phyloP scores from a whole-genome alignment of 306 rosid species.

The Medicago arabica region DNA sequence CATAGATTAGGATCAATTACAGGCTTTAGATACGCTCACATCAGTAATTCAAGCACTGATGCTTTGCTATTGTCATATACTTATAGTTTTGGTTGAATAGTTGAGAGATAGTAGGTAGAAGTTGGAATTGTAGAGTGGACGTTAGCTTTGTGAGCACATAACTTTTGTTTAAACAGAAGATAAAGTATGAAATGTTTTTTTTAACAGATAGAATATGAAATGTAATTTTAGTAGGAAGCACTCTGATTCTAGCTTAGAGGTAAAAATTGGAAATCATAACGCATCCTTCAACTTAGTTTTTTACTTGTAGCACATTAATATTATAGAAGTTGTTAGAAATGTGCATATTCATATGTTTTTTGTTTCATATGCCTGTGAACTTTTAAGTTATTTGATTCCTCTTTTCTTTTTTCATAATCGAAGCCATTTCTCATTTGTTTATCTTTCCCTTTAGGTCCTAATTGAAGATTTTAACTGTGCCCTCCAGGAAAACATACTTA shows the following conservation, averaged over 20 bases:
- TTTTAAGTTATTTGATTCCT: slow-evolving; percentile 14
- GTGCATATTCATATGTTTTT: slow-evolving; percentile 19
- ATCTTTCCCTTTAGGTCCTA: slow-evolving; percentile 64
- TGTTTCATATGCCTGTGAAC: slow-evolving; percentile 11
- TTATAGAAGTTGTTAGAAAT: background rate
- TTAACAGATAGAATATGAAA: background rate
- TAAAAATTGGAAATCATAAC: background rate
- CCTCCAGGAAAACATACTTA: slow-evolving; percentile 89
- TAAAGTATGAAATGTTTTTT: background rate
- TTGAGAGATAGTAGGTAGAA: background rate
- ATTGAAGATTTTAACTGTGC: slow-evolving; percentile 98
- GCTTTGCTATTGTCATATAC: background rate
- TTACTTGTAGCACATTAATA: slow-evolving; percentile 23
- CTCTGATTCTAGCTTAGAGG: slow-evolving; percentile 5
- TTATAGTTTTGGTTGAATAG: background rate
- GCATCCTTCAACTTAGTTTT: slow-evolving; percentile 22
- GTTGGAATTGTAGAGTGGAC: background rate
- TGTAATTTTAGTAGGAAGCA: background rate
- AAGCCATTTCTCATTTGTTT: slow-evolving; percentile 16
- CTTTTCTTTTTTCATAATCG: slow-evolving; percentile 12
- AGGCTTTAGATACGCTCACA: background rate
- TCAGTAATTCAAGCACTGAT: slow-evolving; percentile 6
- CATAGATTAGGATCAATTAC: background rate
- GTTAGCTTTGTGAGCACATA: background rate
- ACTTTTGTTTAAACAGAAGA: slow-evolving; percentile 4